Base-by-base conservation (phyloP, 1,284 basidiomycete species). In the Leucoagaricus sp. region DNA sequence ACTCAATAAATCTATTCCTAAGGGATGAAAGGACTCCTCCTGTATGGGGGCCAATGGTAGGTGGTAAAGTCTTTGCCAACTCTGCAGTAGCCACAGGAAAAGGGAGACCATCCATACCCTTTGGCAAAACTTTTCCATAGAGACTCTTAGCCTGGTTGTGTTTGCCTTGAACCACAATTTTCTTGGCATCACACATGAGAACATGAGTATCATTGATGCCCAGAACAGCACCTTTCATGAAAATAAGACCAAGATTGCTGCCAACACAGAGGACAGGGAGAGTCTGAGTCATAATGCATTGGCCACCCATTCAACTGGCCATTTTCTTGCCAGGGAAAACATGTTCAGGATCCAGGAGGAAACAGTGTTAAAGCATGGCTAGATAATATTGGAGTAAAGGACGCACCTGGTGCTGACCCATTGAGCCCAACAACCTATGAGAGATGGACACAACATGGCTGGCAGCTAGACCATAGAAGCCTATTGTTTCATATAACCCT, bases 241-340 rank as follows among this genome's bases (percentile, higher is more conserved):
- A 98, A 59, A 99, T 79, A 48, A 98, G 82, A 72, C 97, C 89
- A 53, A 96, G 84, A 12, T 80, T 76, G 17, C 85, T 85, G 75
- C 98, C 96, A 58, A 99, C 82, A 31, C 94, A 90, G 58, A 96
- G 83, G 33, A 98, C 94, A 1, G 88, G 76, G 28, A 98, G 84
- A 70, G 97, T 99, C 70, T 96, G 94, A 10, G 85, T 82, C 9
- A 95, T 98, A 15, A 85, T 85, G 44, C 89, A 88, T 63, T 85
- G 80, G 58, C 87, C 89, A 54, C 97, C 97, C 82, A 98, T 89
- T 46, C 90, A 87, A 46, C 96, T 97, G 8, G 96, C 88, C 96
- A 98, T 99, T 79, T 98, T 98, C 77, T 96, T 98, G 41, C 96
- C 96, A 15, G 96, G 96, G 78, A 93, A 94, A 13, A 98, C 83